These are phyloP conservation scores for Zygosaccharomyces rouxii DNA, from an alignment of 805 yeast species.

Conservation along the genomic window DNA sequence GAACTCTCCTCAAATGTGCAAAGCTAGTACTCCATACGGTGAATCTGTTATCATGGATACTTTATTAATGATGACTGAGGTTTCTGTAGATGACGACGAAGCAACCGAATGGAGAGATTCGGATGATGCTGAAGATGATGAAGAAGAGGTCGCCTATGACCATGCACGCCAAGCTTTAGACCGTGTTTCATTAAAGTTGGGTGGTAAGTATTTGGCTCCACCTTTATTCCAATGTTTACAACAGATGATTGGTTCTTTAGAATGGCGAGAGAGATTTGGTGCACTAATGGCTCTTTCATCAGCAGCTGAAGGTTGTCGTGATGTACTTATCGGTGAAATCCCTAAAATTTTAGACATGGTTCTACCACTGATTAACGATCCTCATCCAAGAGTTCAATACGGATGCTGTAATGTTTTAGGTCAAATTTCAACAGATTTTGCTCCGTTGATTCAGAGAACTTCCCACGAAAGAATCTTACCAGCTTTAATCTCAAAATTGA, in stretches of 20 bases:
- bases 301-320: slow-evolving; percentile 96
- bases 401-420: slow-evolving; percentile 97
- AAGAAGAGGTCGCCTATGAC: slow-evolving; percentile 79
- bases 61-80: slow-evolving; percentile 84
- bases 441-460: slow-evolving; percentile 78
- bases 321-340: slow-evolving; percentile 75
- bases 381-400: slow-evolving; percentile 92
- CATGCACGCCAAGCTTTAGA: slow-evolving; percentile 95
- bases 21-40: slow-evolving; percentile 67
- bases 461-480: slow-evolving; percentile 79
- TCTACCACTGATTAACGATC: slow-evolving; percentile 77
- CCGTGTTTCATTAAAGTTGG: slow-evolving; percentile 77
- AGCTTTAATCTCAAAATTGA: slow-evolving; percentile 77
- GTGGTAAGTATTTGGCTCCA: slow-evolving; percentile 77
- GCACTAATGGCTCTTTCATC: slow-evolving; percentile 95
- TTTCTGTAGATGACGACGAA: slow-evolving; percentile 83
- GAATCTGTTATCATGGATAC: slow-evolving; percentile 67
- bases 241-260: slow-evolving; percentile 65
- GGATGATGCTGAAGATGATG: slow-evolving; percentile 74
- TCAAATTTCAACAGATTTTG: slow-evolving; percentile 94
- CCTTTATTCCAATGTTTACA: slow-evolving; percentile 86
- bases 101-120: slow-evolving; percentile 82
- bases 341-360: slow-evolving; percentile 80
- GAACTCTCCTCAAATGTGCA: slow-evolving; percentile 93
- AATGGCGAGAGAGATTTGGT: slow-evolving; percentile 96